A percentile compares a stretch with the other conserved stretches of the same genome.
Evolutionary conservation across 225 moss, liverwort and hornwort species (phyloP).

Genomic region (Anthoceros angustus): DNA sequence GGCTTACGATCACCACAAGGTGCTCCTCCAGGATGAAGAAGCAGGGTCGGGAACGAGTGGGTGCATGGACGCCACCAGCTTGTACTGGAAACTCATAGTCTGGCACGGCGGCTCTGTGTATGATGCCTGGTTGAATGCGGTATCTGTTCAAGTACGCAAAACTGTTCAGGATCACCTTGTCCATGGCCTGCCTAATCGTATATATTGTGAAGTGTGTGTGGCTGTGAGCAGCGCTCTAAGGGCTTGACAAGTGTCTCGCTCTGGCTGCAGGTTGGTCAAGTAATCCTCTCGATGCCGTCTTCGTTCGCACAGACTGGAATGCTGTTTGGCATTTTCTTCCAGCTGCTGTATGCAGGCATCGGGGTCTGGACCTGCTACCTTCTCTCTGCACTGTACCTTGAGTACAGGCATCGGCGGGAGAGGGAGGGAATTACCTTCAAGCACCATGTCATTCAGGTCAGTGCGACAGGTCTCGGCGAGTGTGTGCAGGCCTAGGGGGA

Average conservation of each 20-base stretch:
- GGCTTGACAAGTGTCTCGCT: not conserved
- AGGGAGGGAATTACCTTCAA: conserved; percentile 24
- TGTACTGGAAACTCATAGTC: conserved; percentile 12
- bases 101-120: conserved; percentile 52
- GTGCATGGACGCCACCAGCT: not conserved
- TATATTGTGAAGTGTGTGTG: not conserved
- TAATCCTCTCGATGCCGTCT: conserved; percentile 35
- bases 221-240: not conserved
- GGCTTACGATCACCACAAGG: too few relatives aligned
- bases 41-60: not conserved
- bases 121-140: conserved; percentile 41
- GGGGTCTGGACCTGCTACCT: conserved; percentile 39
- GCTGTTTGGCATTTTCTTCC: conserved; percentile 21
- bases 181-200: not conserved
- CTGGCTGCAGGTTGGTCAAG: conserved; percentile 31
- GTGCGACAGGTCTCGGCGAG: too few relatives aligned
- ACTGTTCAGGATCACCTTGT: too few relatives aligned
- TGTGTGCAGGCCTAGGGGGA: too few relatives aligned
- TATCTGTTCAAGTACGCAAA: conserved; percentile 23
- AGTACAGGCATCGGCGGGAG: conserved; percentile 32
- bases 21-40: too few relatives aligned
- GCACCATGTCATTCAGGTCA: conserved; percentile 29
- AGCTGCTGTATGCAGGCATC: conserved; percentile 16
- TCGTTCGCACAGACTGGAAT: conserved; percentile 37
- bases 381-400: conserved; percentile 26